Percentiles rank a stretch among this genome's conserved stretches.
phyloP scores from a whole-genome alignment of 805 yeast genomes.

The Teunomyces pallodes region DNA sequence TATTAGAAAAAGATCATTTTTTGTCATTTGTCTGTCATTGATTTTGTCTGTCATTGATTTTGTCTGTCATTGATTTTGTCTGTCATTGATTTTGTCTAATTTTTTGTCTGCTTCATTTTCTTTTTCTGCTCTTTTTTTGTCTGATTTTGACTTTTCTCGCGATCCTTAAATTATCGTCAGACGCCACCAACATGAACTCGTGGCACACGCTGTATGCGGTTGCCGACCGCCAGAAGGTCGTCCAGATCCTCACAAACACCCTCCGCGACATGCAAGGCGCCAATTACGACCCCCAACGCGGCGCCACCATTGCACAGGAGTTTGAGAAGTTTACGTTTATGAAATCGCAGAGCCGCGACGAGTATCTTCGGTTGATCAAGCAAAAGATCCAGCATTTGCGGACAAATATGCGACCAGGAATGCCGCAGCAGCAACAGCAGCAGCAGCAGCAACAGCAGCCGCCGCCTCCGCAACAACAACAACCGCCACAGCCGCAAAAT shows the following conservation, averaged over 20 bases:
- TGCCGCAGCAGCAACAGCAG: slow-evolving; percentile 13
- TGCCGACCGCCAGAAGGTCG: slow-evolving; percentile 39
- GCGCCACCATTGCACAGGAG: slow-evolving; percentile 56
- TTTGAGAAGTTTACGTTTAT: slow-evolving; percentile 66
- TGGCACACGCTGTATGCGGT: slow-evolving; percentile 25
- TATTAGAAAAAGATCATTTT: no score
- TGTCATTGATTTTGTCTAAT: background rate
- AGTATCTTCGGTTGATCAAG: slow-evolving; percentile 47
- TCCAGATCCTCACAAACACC: slow-evolving; percentile 35
- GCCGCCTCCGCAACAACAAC: slow-evolving; percentile 3
- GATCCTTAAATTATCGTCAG: background rate
- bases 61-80: background rate
- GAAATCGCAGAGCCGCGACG: slow-evolving; percentile 55
- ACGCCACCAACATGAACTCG: slow-evolving; percentile 17
- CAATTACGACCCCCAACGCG: slow-evolving; percentile 34
- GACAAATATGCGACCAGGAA: slow-evolving; percentile 10
- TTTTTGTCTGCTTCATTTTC: background rate
- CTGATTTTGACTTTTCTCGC: background rate
- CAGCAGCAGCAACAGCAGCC: slow-evolving; percentile 18
- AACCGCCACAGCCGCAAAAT: slow-evolving; percentile 9
- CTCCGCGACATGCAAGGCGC: slow-evolving; percentile 36
- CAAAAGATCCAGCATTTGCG: slow-evolving; percentile 37
- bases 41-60: background rate
- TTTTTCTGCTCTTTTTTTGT: background rate
- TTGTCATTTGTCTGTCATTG: background rate